Evolutionary conservation across 2,329 filamentous ascomycete species (phyloP), one percentile per base, ranked within the genome.

Genomic region (Bipolaris zeicola): DNA sequence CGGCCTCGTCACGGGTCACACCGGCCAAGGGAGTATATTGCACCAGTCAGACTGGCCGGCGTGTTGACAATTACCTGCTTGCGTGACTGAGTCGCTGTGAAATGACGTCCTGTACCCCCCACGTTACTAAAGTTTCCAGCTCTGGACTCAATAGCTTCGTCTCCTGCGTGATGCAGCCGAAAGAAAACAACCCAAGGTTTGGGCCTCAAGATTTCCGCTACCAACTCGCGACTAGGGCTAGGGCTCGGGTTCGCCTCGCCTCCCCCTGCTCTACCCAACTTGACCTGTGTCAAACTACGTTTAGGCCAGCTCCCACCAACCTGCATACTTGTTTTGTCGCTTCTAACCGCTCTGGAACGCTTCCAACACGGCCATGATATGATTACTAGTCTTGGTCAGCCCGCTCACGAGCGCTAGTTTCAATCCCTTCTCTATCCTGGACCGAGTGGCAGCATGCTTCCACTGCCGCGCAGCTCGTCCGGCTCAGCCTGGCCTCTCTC

Each of bases 241-340:
- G 34, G 52, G 47, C 60, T 52, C 59, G 53, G 51, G 49, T 28
- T 42, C 33, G 31, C 41, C 59, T 74, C 69, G 72, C 69, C 63
- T 70, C 68, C 66, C 66, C 69, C 67, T 74, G 70, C 57, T 44
- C 38, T 41, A 62, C 69, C 67, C 49, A 68, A 61, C 52, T 50
- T 62, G 48, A 58, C 60, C 54, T 72, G 69, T 65, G 58, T 64
- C 69, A 67, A 65, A 65, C 64, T 67, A 71, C 63, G 66, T 72
- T 70, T 71, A 62, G 66, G 59, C 62, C 65, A 41, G 59, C 64
- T 48, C 62, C 52, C 60, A 50, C 58, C 52, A 10, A 28, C 26
- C 26, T 10, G 26, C 26, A 28, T 51, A 61, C 61, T 60, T 61
- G 33, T 60, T 62, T 50, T 53, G 50, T 69, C 61, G 64, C 62